These are phyloP conservation scores for Phytophthora syringae DNA, from an alignment of 352 stramenopile species.

Conservation along the genomic window DNA sequence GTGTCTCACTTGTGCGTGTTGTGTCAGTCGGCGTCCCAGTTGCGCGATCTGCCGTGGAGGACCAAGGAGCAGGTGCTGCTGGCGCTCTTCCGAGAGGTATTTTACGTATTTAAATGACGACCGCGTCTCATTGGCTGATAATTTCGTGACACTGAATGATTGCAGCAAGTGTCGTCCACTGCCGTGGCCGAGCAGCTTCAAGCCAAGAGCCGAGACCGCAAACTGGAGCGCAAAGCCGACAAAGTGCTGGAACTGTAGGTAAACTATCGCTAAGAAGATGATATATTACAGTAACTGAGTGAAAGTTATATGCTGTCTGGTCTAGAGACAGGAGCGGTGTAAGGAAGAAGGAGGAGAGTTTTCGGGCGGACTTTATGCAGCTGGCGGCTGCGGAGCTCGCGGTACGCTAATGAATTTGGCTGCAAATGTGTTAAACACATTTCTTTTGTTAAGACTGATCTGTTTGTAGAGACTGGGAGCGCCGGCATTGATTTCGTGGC, in stretches of 20 bases:
- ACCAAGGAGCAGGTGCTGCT: constrained; percentile 53
- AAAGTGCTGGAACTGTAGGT: constrained; percentile 50
- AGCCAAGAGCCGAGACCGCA: constrained; percentile 35
- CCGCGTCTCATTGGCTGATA: background rate
- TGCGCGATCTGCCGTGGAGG: constrained; percentile 57
- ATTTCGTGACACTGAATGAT: background rate
- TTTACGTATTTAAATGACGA: background rate
- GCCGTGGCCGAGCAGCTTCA: constrained; percentile 45
- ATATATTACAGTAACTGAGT: too few relatives aligned
- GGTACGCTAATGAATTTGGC: constrained; percentile 26
- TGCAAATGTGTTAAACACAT: background rate
- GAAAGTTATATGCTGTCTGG: too few relatives aligned
- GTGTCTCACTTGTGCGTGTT: background rate
- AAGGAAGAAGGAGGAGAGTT: constrained; percentile 65
- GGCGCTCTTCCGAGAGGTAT: constrained; percentile 60
- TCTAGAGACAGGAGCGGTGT: constrained; percentile 48
- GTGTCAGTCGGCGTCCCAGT: constrained; percentile 46
- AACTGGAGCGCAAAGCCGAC: constrained; percentile 59
- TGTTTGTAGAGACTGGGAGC: constrained; percentile 53
- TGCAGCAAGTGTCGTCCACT: constrained; percentile 54
- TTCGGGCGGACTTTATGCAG: constrained; percentile 67
- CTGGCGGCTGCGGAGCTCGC: constrained; percentile 52
- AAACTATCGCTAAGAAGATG: too few relatives aligned
- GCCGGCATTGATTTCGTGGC: constrained; percentile 62
- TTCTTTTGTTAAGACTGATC: background rate